These are phyloP conservation scores for Ambrosia hybrid DNA, from an alignment of 140 eudicot species.

Conservation along the genomic window DNA sequence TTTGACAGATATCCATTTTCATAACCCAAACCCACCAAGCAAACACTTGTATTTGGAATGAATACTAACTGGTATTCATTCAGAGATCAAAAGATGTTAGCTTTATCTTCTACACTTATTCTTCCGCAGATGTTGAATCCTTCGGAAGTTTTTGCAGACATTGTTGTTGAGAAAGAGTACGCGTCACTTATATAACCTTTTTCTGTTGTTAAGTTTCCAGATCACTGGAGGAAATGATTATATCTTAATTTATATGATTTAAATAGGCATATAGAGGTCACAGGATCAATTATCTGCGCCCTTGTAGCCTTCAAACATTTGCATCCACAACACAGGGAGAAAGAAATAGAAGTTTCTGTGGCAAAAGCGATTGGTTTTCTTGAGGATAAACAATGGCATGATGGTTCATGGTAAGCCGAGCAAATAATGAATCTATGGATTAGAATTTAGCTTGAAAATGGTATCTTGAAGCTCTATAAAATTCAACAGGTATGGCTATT, in stretches of 20 bases:
- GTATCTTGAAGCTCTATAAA: background rate
- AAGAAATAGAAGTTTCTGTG: conserved; percentile 42
- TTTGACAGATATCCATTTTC: too few relatives aligned
- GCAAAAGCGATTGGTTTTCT: conserved; percentile 39
- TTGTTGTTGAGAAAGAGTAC: conserved; percentile 56
- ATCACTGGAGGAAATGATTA: too few relatives aligned
- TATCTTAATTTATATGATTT: background rate
- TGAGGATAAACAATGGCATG: conserved; percentile 33
- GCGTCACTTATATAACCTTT: too few relatives aligned
- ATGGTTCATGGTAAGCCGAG: conserved; percentile 52
- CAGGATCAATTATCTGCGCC: conserved; percentile 39
- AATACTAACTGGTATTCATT: too few relatives aligned
- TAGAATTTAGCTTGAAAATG: too few relatives aligned
- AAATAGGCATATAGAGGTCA: conserved; percentile 52
- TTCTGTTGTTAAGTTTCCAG: too few relatives aligned
- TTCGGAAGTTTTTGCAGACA: conserved; percentile 46
- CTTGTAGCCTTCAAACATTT: conserved; percentile 44
- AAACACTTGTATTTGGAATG: too few relatives aligned
- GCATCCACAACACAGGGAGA: conserved; percentile 39
- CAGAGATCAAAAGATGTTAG: too few relatives aligned
- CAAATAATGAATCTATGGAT: too few relatives aligned
- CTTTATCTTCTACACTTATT: too few relatives aligned
- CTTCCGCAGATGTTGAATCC: conserved; percentile 41
- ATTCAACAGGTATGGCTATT: conserved; percentile 49
- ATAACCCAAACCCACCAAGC: too few relatives aligned